Evolutionary conservation across 2,329 filamentous ascomycete species (phyloP).

Genomic region (Fusarium sp.): DNA sequence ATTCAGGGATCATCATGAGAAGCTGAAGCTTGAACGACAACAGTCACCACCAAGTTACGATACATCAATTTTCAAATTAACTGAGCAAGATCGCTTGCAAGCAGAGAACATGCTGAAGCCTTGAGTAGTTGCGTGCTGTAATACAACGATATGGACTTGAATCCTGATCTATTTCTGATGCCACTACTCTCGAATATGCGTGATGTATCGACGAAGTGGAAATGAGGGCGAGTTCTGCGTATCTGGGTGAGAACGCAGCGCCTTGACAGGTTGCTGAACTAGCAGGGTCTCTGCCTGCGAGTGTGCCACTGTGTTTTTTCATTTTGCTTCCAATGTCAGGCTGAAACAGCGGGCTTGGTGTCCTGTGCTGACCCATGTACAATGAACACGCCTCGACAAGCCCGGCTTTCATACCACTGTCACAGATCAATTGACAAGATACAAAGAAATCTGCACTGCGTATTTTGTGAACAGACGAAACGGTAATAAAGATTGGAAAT

Average conservation of each 20-base stretch:
- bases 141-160: too few species aligned
- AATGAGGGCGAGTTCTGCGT: background rate
- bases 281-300: background rate
- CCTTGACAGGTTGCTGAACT: background rate
- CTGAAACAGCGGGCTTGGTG: background rate
- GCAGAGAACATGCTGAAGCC: background rate
- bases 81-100: background rate
- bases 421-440: background rate
- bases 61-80: background rate
- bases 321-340: too few species aligned
- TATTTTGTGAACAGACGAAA: background rate
- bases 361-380: fast-evolving
- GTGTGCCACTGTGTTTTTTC: background rate
- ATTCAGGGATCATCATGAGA: background rate
- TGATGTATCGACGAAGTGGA: too few species aligned
- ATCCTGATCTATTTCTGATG: too few species aligned
- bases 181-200: too few species aligned
- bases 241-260: background rate
- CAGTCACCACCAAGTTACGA: too few species aligned
- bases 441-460: background rate
- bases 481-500: background rate
- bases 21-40: too few species aligned
- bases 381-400: background rate
- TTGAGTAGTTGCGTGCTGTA: background rate
- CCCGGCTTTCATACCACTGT: too few species aligned